These are phyloP conservation scores for Terana coerulea DNA, from an alignment of 768 basidiomycete species.

Conservation along the genomic window DNA sequence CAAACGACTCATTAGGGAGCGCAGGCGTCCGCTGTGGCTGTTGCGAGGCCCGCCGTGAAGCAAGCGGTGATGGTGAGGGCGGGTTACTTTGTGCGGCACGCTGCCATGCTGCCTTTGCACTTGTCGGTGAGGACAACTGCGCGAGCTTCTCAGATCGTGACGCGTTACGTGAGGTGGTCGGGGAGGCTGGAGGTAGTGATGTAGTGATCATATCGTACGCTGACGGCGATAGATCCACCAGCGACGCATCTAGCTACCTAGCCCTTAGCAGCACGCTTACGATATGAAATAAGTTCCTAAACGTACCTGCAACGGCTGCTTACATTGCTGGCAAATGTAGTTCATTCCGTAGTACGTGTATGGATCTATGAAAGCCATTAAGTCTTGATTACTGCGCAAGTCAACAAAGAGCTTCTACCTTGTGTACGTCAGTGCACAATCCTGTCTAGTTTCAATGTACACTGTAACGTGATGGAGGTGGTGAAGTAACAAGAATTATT, in stretches of 20 bases:
- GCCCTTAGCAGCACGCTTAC: neutral
- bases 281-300: neutral
- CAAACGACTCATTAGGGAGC: slow-evolving; percentile 84
- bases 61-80: slow-evolving; percentile 36
- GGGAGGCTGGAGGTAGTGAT: slow-evolving; percentile 51
- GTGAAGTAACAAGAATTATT: too few species aligned
- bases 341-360: too few species aligned
- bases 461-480: too few species aligned
- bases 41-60: slow-evolving; percentile 43
- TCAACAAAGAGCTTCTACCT: too few species aligned
- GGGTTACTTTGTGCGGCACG: slow-evolving; percentile 42
- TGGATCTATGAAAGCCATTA: too few species aligned
- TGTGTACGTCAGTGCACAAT: too few species aligned
- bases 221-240: slow-evolving; percentile 80
- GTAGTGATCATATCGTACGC: slow-evolving; percentile 84
- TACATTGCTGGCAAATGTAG: slow-evolving; percentile 83
- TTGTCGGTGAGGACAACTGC: slow-evolving; percentile 43
- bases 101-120: slow-evolving; percentile 63
- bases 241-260: slow-evolving; percentile 79
- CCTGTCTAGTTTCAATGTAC: too few species aligned
- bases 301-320: slow-evolving; percentile 79
- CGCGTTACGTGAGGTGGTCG: slow-evolving; percentile 34
- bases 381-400: too few species aligned
- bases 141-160: slow-evolving; percentile 43
- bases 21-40: slow-evolving; percentile 50